Base-by-base conservation (phyloP, 2,329 filamentous ascomycete genomes). In the Verticillium klebahnii region DNA sequence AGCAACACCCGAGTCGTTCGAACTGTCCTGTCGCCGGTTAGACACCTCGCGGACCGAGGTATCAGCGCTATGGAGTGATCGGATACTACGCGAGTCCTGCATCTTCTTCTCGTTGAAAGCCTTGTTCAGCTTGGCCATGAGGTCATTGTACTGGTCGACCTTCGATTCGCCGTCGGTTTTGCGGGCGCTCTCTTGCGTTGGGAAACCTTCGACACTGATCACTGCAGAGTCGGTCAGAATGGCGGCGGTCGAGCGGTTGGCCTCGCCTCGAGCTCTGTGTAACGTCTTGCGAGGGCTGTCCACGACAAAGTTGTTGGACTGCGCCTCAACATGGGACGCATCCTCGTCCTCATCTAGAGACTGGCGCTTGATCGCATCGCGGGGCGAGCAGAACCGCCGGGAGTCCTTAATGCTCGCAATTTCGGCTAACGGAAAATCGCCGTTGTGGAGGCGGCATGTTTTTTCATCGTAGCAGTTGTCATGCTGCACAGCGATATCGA, bases 341-440 rank as follows among this genome's bases (percentile, higher is more conserved):
- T 65, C 60, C 31, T 60, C 61, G 15, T 36, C 54, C 15, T 55
- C 23, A 3, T 55, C 52, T 11, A 29, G 11, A 29, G 15, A 45
- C 15, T 29, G 15, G 7, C 39, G 8, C 25, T 31, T 56, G 11
- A 4, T 14, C 14, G 54, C 14, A n/a, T n/a, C 15, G 15, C 54
- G 15, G 8, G 54, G 25, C 17, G 54, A 31, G 15, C 17, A 6
- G 60, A 62, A 65, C 14, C 63, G 61, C 11, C 36, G 40, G 55
- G 63, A 54, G 60, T 58, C 52, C 45, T 54, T 36, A 56, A 63
- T 65, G 54, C 61, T 60, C n/a, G 40, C 54, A 14, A 66, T 63
- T 29, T 63, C 60, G 25, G 63, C 64, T 14, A 40, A 12, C 2
- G 59, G 52, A 23, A 60, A 56, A 25, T 58, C 54, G 15, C 54